A percentile compares a stretch with the other conserved stretches of the same genome.
phyloP scores from a whole-genome alignment of 129 eudicot genomes.

The Centaurea solstitialis region DNA sequence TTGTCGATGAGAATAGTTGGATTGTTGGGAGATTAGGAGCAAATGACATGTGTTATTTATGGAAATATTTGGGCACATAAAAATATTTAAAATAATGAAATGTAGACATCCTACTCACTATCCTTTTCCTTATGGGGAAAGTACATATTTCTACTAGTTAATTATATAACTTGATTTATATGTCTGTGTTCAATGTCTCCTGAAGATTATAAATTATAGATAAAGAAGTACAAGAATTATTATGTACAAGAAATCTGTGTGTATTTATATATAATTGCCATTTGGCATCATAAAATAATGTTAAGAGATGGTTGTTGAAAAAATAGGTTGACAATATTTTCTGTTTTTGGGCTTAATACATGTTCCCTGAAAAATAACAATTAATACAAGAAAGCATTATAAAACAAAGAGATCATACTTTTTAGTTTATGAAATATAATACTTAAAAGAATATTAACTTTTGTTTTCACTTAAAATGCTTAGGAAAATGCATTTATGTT shows the following conservation, averaged over 20 bases:
- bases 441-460: not conserved
- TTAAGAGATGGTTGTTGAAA: not conserved
- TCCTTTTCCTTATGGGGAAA: slow-evolving; percentile 41
- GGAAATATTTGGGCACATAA: slow-evolving; percentile 21
- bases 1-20: slow-evolving; percentile 19
- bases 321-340: not conserved
- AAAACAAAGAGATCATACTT: not conserved
- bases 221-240: not conserved
- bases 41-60: slow-evolving; percentile 34
- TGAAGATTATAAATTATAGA: not conserved
- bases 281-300: slow-evolving; percentile 1
- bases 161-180: not conserved
- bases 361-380: not conserved
- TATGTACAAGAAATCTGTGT: slow-evolving; percentile 2
- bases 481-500: not conserved
- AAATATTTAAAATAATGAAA: slow-evolving; percentile 12
- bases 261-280: slow-evolving; percentile 8
- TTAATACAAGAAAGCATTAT: not conserved
- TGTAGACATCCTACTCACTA: slow-evolving; percentile 25
- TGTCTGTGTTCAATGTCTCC: not conserved
- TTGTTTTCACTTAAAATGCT: not conserved
- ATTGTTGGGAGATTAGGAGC: slow-evolving; percentile 34
- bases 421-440: not conserved
- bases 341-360: not conserved
- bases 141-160: slow-evolving; percentile 16